Evolutionary conservation across 1,139 yeast species (phyloP), one percentile per base, ranked within the genome.

Genomic region (Debaryomycetaceae sp.): DNA sequence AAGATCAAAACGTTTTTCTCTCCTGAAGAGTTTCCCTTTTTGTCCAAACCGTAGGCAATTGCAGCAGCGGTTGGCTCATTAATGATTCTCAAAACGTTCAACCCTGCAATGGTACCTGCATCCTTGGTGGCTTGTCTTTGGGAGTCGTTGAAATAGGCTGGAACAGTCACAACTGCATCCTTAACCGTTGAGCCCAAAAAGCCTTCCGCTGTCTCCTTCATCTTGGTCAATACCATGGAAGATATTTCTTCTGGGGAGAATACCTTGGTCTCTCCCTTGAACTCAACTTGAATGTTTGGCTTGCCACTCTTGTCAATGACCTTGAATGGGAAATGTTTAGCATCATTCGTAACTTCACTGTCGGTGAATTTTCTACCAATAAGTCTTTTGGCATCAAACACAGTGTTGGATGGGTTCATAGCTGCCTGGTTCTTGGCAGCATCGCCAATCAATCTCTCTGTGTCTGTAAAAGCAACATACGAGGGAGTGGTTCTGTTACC

Each of bases 351-450:
- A 33, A 71, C 75, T 44, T 70, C 71, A 35, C 60, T 60, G 41
- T 72, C 78, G 29, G 55, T 59, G 52, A 63, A 71, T 56, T 65
- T 71, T 56, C 78, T 64, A 55, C 78, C 78, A 50, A 72, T 72
- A 51, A 89, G 83, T 79, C 97, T 92, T 84, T 89, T 89, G 63
- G 96, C 96, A 66, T 89, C 97, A 75, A 89, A 89, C 62, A 89
- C 95, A 59, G 97, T 89, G 86, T 89, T 88, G 63, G 70, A 75
- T 73, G 96, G 96, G 89, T 89, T 88, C 75, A 88, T 78, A 67
- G 96, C 96, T 67, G 96, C 96, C 78, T 89, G 97, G 76, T 89
- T 89, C 87, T 89, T 89, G 67, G 97, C 97, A 63, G 96, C 96
- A 77, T 91, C 97, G 79, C 98, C 98, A 65, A 91, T 88, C 67